phyloP scores from a whole-genome alignment of 106 monocot genomes.

The Dendrobium catenatum region DNA sequence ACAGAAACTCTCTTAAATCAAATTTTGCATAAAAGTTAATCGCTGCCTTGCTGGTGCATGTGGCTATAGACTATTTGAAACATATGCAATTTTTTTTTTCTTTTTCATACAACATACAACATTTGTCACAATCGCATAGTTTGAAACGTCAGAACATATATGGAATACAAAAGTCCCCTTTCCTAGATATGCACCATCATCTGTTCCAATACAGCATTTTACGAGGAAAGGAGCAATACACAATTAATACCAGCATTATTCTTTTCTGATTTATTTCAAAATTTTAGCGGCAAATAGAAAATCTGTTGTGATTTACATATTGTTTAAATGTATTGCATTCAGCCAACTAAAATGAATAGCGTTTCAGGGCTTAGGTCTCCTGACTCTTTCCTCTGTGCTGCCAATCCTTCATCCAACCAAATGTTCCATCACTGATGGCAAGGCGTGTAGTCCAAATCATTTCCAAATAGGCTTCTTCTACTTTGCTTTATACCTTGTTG shows the following conservation, averaged over 20 bases:
- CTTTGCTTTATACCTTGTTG: slow-evolving; percentile 53
- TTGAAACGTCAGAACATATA: background rate
- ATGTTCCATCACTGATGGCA: slow-evolving; percentile 1
- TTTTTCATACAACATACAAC: background rate
- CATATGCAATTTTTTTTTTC: background rate
- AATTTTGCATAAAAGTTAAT: background rate
- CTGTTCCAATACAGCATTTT: background rate
- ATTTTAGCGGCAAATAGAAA: background rate
- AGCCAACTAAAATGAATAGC: too few relatives aligned
- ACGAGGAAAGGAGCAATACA: background rate
- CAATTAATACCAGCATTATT: background rate
- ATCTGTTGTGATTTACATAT: background rate
- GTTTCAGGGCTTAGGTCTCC: slow-evolving; percentile 47
- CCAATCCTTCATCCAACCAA: slow-evolving; percentile 16
- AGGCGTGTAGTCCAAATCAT: slow-evolving; percentile 14
- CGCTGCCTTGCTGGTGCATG: background rate
- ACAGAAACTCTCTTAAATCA: background rate
- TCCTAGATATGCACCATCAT: background rate
- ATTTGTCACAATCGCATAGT: background rate
- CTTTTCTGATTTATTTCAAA: background rate
- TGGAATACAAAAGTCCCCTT: background rate
- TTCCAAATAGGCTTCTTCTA: slow-evolving; percentile 45
- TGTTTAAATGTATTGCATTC: background rate
- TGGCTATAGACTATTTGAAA: background rate
- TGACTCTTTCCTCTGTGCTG: slow-evolving; percentile 37